Evolutionary conservation across 2,329 filamentous ascomycete genomes (phyloP), one percentile per base, ranked within the genome.

Genomic region (Aspergillus novofumigatus): DNA sequence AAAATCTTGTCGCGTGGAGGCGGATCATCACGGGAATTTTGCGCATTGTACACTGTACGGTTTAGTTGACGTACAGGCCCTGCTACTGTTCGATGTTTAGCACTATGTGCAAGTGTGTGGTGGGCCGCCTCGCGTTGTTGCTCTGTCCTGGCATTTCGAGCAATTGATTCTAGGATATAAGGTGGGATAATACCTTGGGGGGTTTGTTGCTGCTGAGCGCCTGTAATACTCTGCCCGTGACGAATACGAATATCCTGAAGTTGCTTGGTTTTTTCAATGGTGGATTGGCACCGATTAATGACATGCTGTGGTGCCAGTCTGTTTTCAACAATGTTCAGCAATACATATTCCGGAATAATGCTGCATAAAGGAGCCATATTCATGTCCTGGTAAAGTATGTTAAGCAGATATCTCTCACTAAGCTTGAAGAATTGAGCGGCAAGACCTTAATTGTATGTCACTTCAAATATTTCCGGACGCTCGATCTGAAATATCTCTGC

Each of bases 121-220:
- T 11, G 35, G 17, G 38, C 35, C 51, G 25, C 35, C 23, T 55
- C 28, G 28, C 53, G 49, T 47, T 55, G 48, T 21, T 51, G 29
- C 32, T 55, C 48, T 35, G 35, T 55, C 28, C 20, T 25, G 25
- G 53, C 53, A n/a, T 55, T n/a, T 11, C 48, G 53, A n/a, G 48
- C 53, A 51, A 55, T 32, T 26, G 48, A 23, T 51, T 55, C 53
- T 38, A 32, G 38, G 45, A 54, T 54, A 20, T 50, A 54, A 50
- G 53, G 23, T 21, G 53, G 53, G 42, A 54, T 42, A 14, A 54
- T 54, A 55, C 53, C 53, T 55, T 55, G 14, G 45, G 28, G 41
- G 23, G 53, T 6, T 35, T 11, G 53, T 21, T 41, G 53, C 35
- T 21, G 29, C 53, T 51, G 49, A 10, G 4, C 38, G 6, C 35